Evolutionary conservation across 345 rosid species (phyloP).

Genomic region (Litchi chinensis): DNA sequence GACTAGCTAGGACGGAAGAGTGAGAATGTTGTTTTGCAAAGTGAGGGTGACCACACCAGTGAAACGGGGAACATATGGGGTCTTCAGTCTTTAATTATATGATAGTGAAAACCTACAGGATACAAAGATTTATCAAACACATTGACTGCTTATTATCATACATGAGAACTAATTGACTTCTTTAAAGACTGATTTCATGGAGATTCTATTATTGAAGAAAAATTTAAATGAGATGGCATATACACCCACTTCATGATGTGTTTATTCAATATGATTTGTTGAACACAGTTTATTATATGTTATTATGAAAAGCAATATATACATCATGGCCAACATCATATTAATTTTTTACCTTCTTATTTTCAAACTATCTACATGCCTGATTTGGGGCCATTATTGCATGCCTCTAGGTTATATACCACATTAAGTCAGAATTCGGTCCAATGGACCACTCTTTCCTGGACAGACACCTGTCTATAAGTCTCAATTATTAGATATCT

Average conservation of each 20-base stretch:
- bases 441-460: background rate
- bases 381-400: background rate
- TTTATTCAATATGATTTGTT: background rate
- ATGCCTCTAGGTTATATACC: background rate
- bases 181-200: background rate
- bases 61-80: background rate
- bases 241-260: too few species aligned
- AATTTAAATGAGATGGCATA: too few species aligned
- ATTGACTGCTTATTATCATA: background rate
- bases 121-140: background rate
- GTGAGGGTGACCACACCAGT: background rate
- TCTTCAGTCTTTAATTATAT: background rate
- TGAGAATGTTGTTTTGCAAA: background rate
- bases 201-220: background rate
- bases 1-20: background rate
- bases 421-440: background rate
- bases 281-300: too few species aligned
- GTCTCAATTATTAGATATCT: background rate
- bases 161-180: background rate
- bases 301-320: too few species aligned
- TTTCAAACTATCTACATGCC: background rate
- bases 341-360: background rate
- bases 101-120: background rate
- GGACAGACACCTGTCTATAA: background rate
- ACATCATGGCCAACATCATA: too few species aligned